Conservation (phyloP, 2,329 filamentous ascomycete genomes). For the Cladosporium colombiae region DNA sequence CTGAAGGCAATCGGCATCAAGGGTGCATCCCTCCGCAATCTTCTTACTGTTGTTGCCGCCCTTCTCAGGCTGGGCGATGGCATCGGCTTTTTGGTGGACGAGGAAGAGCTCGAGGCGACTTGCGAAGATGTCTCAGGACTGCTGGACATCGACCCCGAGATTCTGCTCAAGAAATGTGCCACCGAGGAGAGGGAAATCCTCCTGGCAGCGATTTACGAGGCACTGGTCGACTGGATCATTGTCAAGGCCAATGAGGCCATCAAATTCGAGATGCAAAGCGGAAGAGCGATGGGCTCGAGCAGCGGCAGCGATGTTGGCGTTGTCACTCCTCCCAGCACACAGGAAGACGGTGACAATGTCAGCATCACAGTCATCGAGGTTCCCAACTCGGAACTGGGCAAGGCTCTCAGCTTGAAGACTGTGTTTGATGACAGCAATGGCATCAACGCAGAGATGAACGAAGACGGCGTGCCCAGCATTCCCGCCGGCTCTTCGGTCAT, state of each 20-base stretch:
- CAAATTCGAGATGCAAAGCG: slow-evolving; percentile 68
- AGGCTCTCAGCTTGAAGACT: slow-evolving; percentile 83
- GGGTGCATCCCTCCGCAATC: slow-evolving; percentile 74
- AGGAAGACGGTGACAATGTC: slow-evolving; percentile 76
- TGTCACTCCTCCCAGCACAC: slow-evolving; percentile 63
- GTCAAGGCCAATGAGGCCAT: slow-evolving; percentile 85
- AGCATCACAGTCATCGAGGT: slow-evolving; percentile 87
- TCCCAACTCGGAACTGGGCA: slow-evolving; percentile 75
- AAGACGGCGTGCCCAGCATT: slow-evolving; percentile 80
- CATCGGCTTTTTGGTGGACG: slow-evolving; percentile 78
- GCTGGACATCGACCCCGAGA: slow-evolving; percentile 81
- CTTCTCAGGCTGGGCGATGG: slow-evolving; percentile 91
- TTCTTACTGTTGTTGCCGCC: slow-evolving; percentile 83
- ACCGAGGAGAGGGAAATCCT: slow-evolving; percentile 82
- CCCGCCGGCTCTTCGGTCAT: slow-evolving; percentile 77
- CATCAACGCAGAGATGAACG: slow-evolving; percentile 96
- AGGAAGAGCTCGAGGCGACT: slow-evolving; percentile 78
- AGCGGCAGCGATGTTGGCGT: slow-evolving; percentile 62
- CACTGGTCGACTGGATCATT: slow-evolving; percentile 93
- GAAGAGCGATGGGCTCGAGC: slow-evolving; percentile 67
- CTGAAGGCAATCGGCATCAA: slow-evolving; percentile 94
- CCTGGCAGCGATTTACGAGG: slow-evolving; percentile 86
- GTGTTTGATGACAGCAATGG: slow-evolving; percentile 91
- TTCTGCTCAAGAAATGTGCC: slow-evolving; percentile 74
- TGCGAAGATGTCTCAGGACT: slow-evolving; percentile 89